Evolutionary conservation across 768 basidiomycete genomes (phyloP), one percentile per base, ranked within the genome.

Genomic region (Agaricus sinodeliciosus): DNA sequence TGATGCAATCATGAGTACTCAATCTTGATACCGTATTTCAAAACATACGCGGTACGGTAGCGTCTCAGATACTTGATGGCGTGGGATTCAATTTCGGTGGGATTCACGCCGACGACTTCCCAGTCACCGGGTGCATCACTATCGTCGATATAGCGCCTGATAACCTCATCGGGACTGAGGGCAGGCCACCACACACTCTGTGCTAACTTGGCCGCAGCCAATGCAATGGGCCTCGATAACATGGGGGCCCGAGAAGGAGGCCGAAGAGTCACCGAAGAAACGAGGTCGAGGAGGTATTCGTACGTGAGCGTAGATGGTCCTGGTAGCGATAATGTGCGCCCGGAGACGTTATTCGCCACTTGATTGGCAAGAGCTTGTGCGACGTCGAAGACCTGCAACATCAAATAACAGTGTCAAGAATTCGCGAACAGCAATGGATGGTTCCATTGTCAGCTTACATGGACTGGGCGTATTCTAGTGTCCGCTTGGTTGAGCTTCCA

Each of bases 401-500:
- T 47, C 1, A 22, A 22, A 22, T 22, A 54, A 28, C 50, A 40
- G 16, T 2, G 49, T 55, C 50, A 34, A 27, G 54, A 45, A 51
- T 63, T 62, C 63, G 56, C 43, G 47, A 43, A 52, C 39, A 41
- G 28, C 22, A 19, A 51, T 49, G 43, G 37, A 27, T 39, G 43
- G 41, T 41, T 56, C 49, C 57, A 50, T 57, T 48, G 48, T 42
- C 54, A 56, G 72, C 83, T 69, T 73, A 91, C 90, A 77, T 97
- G 94, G 43, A 88, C 91, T 0, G 96, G 96, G 31, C 92, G 87
- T 67, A 90, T 82, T 69, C 80, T 82, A 19, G 96, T 94, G 67
- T 87, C 72, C 35, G 82, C 90, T 62, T 87, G 70, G 75, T 99
- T 99, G 56, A 98, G 76, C 65, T 90, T 89, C 91, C 87, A 98